A percentile compares a stretch with the other conserved stretches of the same genome.
These are phyloP conservation scores for Ambrosia hybrid DNA, from an alignment of 140 eudicot genomes.

Conservation along the genomic window DNA sequence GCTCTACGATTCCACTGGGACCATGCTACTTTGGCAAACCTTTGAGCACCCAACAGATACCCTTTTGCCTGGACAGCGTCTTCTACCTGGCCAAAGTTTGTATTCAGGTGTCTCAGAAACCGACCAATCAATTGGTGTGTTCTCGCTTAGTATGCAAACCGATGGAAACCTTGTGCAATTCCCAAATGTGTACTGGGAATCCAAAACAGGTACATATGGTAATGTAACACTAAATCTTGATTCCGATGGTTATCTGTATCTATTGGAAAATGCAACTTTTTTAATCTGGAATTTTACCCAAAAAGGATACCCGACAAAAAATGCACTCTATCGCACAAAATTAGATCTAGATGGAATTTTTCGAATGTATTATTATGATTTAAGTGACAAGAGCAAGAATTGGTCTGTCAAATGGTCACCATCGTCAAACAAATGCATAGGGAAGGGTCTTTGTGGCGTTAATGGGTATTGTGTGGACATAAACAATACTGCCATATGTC, in stretches of 20 bases:
- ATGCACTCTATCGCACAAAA: constrained; percentile 26
- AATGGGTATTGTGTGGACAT: constrained; percentile 30
- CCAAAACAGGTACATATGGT: background rate
- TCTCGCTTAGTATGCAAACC: background rate
- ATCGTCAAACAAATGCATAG: constrained; percentile 22
- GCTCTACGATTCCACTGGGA: background rate
- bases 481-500: constrained; percentile 25
- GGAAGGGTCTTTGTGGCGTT: constrained; percentile 47
- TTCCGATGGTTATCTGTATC: too few relatives aligned
- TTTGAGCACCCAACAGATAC: constrained; percentile 47
- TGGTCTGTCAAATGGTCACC: constrained; percentile 32
- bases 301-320: background rate
- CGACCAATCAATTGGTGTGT: constrained; percentile 29
- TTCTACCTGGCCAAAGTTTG: constrained; percentile 21
- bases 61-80: constrained; percentile 38
- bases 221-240: too few relatives aligned
- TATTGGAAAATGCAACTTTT: background rate
- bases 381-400: background rate
- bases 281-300: constrained; percentile 1
- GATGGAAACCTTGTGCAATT: constrained; percentile 48
- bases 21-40: constrained; percentile 30
- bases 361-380: constrained; percentile 31
- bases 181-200: background rate
- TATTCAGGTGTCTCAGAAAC: constrained; percentile 34
- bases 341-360: constrained; percentile 46